A percentile compares a stretch with the other conserved stretches of the same genome.
Conservation (phyloP, 2,329 filamentous ascomycete species). For the Ceratocystis huliohia region DNA sequence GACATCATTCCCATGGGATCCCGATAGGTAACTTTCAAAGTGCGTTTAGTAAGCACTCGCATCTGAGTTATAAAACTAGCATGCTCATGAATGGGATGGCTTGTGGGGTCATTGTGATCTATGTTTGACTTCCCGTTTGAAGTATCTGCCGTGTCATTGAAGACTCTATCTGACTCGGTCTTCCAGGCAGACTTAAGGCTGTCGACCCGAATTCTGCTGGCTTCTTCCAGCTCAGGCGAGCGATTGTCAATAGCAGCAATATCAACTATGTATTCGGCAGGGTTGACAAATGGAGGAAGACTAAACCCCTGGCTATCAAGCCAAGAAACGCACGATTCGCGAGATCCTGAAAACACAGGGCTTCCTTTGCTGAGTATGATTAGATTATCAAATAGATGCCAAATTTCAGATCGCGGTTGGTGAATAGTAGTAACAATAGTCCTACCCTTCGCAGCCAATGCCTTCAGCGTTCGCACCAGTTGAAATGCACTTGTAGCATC, state of each 20-base stretch:
- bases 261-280: constrained; percentile 64
- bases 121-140: neutral
- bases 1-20: constrained; percentile 65
- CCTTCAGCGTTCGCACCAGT: constrained; percentile 56
- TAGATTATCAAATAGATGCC: constrained; percentile 61
- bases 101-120: constrained; percentile 18
- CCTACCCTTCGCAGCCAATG: constrained; percentile 52
- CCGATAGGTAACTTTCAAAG: constrained; percentile 58
- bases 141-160: constrained; percentile 8
- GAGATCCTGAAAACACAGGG: constrained; percentile 53
- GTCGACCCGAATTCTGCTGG: constrained; percentile 48
- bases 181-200: constrained; percentile 49
- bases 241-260: constrained; percentile 62
- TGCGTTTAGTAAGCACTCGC: constrained; percentile 53
- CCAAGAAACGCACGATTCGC: constrained; percentile 47
- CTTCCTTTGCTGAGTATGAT: constrained; percentile 55
- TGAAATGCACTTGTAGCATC: constrained; percentile 68
- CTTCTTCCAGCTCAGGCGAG: constrained; percentile 49
- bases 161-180: constrained; percentile 24
- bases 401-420: constrained; percentile 67
- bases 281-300: constrained; percentile 61
- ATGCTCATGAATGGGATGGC: constrained; percentile 29
- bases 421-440: constrained; percentile 66
- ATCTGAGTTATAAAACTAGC: constrained; percentile 51
- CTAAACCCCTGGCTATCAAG: constrained; percentile 49